These are phyloP conservation scores for Nothomitra cinnamomea DNA, from an alignment of 2,329 filamentous ascomycete genomes.

Conservation along the genomic window DNA sequence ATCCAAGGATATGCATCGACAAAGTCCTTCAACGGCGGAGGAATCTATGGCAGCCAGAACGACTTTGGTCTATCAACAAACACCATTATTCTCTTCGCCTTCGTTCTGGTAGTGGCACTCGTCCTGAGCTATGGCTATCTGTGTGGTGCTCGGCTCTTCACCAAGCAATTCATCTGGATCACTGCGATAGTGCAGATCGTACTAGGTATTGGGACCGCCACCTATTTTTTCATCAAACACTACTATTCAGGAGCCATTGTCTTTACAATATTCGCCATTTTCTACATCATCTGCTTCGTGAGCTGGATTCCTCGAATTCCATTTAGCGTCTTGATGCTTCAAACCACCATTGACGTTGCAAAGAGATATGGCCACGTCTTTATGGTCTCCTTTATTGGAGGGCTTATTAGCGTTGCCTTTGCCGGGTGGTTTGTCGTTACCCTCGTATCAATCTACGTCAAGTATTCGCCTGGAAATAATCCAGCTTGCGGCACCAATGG, in stretches of 20 bases:
- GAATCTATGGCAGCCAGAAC: constrained; percentile 55
- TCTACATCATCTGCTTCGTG: constrained; percentile 68
- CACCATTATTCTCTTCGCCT: constrained; percentile 70
- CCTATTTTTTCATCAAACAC: constrained; percentile 63
- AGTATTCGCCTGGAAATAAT: constrained; percentile 52
- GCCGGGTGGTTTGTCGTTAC: constrained; percentile 78
- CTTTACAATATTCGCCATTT: constrained; percentile 66
- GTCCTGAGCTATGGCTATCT: constrained; percentile 66
- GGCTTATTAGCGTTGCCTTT: constrained; percentile 56
- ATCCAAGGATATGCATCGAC: constrained; percentile 57
- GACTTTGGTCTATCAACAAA: constrained; percentile 60
- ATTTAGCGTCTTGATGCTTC: constrained; percentile 79
- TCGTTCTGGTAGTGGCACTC: constrained; percentile 56
- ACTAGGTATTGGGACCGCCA: constrained; percentile 68
- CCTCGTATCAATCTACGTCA: constrained; percentile 69
- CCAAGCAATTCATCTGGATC: constrained; percentile 84
- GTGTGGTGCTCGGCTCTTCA: constrained; percentile 55
- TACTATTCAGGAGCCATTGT: constrained; percentile 79
- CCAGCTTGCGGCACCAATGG: constrained; percentile 30
- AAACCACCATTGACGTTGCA: constrained; percentile 69
- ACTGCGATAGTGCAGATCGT: constrained; percentile 78
- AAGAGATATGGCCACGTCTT: constrained; percentile 77
- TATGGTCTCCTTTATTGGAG: constrained; percentile 67
- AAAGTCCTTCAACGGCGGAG: constrained; percentile 45
- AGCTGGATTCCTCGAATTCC: constrained; percentile 83